Conservation (phyloP, 805 yeast genomes). For the Barnettozyma siamensis region DNA sequence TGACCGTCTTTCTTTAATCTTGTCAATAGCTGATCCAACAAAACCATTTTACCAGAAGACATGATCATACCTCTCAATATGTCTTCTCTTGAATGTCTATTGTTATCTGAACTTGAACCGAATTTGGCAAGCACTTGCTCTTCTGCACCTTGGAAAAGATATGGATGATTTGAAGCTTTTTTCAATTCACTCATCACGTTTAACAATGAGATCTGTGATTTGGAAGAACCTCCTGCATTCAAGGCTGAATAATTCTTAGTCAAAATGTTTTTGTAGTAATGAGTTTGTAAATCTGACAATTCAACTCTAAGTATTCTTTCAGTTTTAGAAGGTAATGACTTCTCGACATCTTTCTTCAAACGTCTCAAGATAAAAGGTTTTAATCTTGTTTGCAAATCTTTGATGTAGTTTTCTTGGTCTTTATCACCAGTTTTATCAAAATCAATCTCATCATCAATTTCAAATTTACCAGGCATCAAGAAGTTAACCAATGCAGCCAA, state of each 20-base stretch:
- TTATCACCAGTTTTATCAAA: slow-evolving; percentile 76
- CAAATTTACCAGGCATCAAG: slow-evolving; percentile 90
- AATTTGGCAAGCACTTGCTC: slow-evolving; percentile 67
- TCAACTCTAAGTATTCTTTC: slow-evolving; percentile 95
- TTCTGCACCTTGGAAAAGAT: slow-evolving; percentile 90
- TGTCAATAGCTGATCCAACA: slow-evolving; percentile 81
- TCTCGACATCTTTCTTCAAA: slow-evolving; percentile 95
- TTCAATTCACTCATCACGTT: slow-evolving; percentile 94
- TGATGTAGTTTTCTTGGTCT: slow-evolving; percentile 83
- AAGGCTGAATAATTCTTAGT: slow-evolving; percentile 90
- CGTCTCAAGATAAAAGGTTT: slow-evolving; percentile 92
- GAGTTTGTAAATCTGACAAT: slow-evolving; percentile 89
- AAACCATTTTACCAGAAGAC: slow-evolving; percentile 98
- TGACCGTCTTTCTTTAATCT: slow-evolving; percentile 91
- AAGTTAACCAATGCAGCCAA: slow-evolving; percentile 92
- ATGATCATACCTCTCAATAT: slow-evolving; percentile 85
- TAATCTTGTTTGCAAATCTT: slow-evolving; percentile 74
- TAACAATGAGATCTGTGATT: slow-evolving; percentile 74
- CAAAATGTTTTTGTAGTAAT: slow-evolving; percentile 87
- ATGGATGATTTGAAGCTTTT: slow-evolving; percentile 97
- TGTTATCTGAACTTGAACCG: slow-evolving; percentile 39
- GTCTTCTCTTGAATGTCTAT: slow-evolving; percentile 59
- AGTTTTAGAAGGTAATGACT: slow-evolving; percentile 90
- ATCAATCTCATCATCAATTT: slow-evolving; percentile 91
- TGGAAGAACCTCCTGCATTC: slow-evolving; percentile 67